Evolutionary conservation across 2,329 filamentous ascomycete genomes (phyloP).

Genomic region (Zymoseptoria tritici): DNA sequence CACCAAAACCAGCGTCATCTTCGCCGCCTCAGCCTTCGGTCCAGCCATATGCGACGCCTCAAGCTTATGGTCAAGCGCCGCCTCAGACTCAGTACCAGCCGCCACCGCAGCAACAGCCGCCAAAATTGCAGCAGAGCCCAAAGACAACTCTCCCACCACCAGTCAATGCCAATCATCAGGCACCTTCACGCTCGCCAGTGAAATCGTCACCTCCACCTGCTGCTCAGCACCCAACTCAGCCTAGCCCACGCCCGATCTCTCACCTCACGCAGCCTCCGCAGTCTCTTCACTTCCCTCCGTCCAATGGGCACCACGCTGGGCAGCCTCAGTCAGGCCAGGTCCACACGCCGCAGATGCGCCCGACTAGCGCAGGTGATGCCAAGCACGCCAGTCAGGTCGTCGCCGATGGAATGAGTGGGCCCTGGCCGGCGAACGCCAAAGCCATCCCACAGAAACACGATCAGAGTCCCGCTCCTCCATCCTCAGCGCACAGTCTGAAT

Average conservation of each 20-base stretch:
- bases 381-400: constrained; percentile 18
- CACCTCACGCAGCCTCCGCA: constrained; percentile 10
- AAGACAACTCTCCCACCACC: constrained; percentile 26
- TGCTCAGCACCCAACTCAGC: constrained; percentile 1
- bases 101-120: constrained; percentile 10
- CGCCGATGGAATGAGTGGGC: constrained; percentile 29
- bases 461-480: constrained; percentile 15
- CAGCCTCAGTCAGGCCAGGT: background rate
- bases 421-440: constrained; percentile 25
- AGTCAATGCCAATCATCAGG: constrained; percentile 7
- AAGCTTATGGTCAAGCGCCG: constrained; percentile 1
- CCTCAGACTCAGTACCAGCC: background rate
- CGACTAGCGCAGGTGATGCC: constrained; percentile 5
- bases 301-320: constrained; percentile 8
- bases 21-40: constrained; percentile 13
- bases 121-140: constrained; percentile 22
- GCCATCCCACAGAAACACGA: constrained; percentile 29
- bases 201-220: constrained; percentile 24
- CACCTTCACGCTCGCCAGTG: constrained; percentile 21
- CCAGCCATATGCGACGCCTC: constrained; percentile 8
- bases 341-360: constrained; percentile 14
- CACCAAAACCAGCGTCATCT: constrained; percentile 11
- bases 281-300: constrained; percentile 4
- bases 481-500: constrained; percentile 12
- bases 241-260: constrained; percentile 1